Base-by-base conservation (phyloP, 2,329 filamentous ascomycete genomes). In the Trichophyton benhamiae region DNA sequence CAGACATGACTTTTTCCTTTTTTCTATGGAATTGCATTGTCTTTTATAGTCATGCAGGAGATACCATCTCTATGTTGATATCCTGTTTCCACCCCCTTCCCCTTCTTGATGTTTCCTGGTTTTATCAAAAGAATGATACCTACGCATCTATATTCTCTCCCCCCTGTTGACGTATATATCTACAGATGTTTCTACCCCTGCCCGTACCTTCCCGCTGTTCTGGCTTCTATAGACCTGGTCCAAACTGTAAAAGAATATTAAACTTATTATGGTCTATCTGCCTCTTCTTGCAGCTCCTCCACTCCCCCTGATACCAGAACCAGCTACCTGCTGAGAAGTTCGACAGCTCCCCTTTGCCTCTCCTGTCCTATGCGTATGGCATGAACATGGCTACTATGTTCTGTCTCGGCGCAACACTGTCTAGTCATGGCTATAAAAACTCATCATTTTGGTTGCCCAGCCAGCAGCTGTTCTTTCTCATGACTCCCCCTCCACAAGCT, bases 41-140 rank as follows among this genome's bases (percentile, higher is more conserved):
- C 46, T n/a, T 36, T 58, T 46, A 58, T 58, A 42, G 36, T 42
- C 36, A 57, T 57, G 53, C 53, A 57, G 53, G 53, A 57, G 57
- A 27, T 27, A 27, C 20, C 55, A 42, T n/a, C 15, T 36, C 27
- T 44, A 42, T 25, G 11, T 17, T 44, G 15, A 27, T 48, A 22
- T 25, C 44, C 44, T 48, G 22, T 48, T 22, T 22, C 17, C 20
- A 20, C 17, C 42, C 44, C 44, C 44, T 25, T 9, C 22, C 22
- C 17, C 22, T 22, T 22, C 20, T 22, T 25, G 11, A 13, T 48
- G 17, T 48, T 48, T 48, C 8, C 44, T 52, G 22, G 3, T 11
- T 48, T 48, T 48, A 44, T 44, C 3, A 38, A 38, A 38, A 38
- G 33, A 38, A 38, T 38, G 33, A 44, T 44, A n/a, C 41, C 15